Evolutionary conservation across 1,284 basidiomycete species (phyloP).

Genomic region (Cryptococcus sp.): DNA sequence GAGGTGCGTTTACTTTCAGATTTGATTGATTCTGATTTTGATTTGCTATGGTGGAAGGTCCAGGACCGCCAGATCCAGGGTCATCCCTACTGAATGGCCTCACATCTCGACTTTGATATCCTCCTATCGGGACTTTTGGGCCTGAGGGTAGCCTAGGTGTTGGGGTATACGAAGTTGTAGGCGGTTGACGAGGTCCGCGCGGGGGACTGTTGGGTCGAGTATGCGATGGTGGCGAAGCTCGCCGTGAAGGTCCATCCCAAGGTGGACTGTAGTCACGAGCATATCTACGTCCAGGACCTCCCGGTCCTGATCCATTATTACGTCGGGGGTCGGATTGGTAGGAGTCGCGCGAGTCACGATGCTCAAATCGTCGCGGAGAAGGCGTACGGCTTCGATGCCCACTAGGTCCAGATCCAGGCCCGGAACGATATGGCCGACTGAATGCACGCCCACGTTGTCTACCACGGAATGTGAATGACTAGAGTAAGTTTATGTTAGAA

Average conservation of each 20-base stretch:
- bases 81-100: conserved; percentile 4
- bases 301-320: not conserved
- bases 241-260: not conserved
- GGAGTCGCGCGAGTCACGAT: no score
- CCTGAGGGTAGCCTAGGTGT: conserved; percentile 11
- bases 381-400: no score
- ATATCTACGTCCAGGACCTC: not conserved
- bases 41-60: conserved; percentile 5
- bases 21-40: no score
- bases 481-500: no score
- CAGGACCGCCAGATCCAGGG: conserved; percentile 7
- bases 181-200: conserved; percentile 9
- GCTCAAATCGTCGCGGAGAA: no score
- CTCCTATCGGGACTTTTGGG: not conserved
- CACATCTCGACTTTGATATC: conserved; percentile 1
- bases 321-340: conserved; percentile 11
- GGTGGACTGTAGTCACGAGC: not conserved
- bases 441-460: no score
- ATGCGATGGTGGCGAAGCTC: conserved; percentile 5
- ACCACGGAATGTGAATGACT: no score
- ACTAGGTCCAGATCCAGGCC: no score
- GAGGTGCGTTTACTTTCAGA: conserved; percentile 14
- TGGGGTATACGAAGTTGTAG: conserved; percentile 1
- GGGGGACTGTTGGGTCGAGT: conserved; percentile 4
- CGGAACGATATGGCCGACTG: no score